These are phyloP conservation scores for Knufia fluminis DNA, from an alignment of 2,329 filamentous ascomycete species.

Conservation along the genomic window DNA sequence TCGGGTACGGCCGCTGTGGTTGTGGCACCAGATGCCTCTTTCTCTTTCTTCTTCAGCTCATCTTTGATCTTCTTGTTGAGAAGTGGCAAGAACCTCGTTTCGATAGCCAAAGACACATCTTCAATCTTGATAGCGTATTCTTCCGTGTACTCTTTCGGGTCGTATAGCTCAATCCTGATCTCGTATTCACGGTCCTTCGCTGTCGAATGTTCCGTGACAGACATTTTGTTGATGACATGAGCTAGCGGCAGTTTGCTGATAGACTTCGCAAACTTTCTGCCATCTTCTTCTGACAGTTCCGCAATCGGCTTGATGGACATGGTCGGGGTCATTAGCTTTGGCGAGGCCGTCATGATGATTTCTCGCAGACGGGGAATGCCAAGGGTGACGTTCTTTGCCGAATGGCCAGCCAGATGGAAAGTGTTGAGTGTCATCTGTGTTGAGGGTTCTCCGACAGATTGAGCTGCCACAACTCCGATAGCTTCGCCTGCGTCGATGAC, in stretches of 20 bases:
- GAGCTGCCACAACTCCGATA: slow-evolving; percentile 90
- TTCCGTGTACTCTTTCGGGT: slow-evolving; percentile 68
- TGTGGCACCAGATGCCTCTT: slow-evolving; percentile 46
- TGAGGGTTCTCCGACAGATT: slow-evolving; percentile 93
- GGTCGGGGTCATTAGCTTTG: slow-evolving; percentile 76
- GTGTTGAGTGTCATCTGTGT: slow-evolving; percentile 99
- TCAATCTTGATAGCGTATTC: slow-evolving; percentile 73
- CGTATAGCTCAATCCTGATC: slow-evolving; percentile 74
- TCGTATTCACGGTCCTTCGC: slow-evolving; percentile 75
- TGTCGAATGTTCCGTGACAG: slow-evolving; percentile 70
- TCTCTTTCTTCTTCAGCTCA: slow-evolving; percentile 70
- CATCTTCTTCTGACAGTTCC: slow-evolving; percentile 59
- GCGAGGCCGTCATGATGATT: slow-evolving; percentile 95
- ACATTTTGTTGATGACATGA: slow-evolving; percentile 72
- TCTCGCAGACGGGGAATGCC: slow-evolving; percentile 92
- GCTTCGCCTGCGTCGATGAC: slow-evolving; percentile 92
- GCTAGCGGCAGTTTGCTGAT: slow-evolving; percentile 80
- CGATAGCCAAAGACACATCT: slow-evolving; percentile 72
- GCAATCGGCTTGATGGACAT: slow-evolving; percentile 76
- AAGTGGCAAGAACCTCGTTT: slow-evolving; percentile 65
- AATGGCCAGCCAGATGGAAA: slow-evolving; percentile 98
- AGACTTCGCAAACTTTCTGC: slow-evolving; percentile 76
- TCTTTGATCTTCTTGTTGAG: slow-evolving; percentile 62
- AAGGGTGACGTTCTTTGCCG: slow-evolving; percentile 78
- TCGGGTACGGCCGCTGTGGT: slow-evolving; percentile 65